Base-by-base conservation (phyloP, 108 stramenopile species). In the Skeletonema marinoi region DNA sequence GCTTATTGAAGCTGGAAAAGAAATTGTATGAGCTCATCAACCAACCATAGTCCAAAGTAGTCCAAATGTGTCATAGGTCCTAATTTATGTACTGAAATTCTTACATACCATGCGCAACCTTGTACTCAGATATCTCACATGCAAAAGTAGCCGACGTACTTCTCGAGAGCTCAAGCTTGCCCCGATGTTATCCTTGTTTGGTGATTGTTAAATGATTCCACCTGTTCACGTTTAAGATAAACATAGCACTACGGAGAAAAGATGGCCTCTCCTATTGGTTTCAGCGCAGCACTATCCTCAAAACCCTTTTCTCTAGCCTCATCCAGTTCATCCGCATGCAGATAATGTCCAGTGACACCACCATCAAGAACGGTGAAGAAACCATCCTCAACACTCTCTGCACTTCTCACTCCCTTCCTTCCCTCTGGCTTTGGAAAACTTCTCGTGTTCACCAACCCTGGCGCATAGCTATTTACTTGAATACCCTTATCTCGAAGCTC, bases 291-390 rank as follows among this genome's bases (percentile, higher is more conserved):
- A 21, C 51, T 48, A 63, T 80, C 86, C 14, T 77, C 64, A 4
- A 77, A 38, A 11, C 85, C 85, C 17, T 73, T 78, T 42, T 59
- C 83, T 39, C 77, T 61, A 19, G 70, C 86, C 32, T 74, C 59
- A 65, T 90, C 89, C 42, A 86, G 66, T 65, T 90, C 89, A 65
- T 90, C 89, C 14, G 82, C 86, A 66, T 90, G 89, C 11, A 90
- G 13, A 60, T 90, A 90, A 60, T 83, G 82, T 11, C 89, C 89
- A 10, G 87, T 87, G 9, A 76, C 64, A 11, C 59, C 66, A 38
- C 66, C 70, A 30, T 83, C 75, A 17, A 86, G 70, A 11, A 87
- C 21, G 2, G 73, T 77, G 44, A 86, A 76, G 17, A 90, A 58
- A 21, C 83, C 72, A 69, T 90, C 86, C 58, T 74, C 68, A 17